Evolutionary conservation across 176 grass and related monocot genomes (phyloP).

Genomic region (Aegilops umbellulata): DNA sequence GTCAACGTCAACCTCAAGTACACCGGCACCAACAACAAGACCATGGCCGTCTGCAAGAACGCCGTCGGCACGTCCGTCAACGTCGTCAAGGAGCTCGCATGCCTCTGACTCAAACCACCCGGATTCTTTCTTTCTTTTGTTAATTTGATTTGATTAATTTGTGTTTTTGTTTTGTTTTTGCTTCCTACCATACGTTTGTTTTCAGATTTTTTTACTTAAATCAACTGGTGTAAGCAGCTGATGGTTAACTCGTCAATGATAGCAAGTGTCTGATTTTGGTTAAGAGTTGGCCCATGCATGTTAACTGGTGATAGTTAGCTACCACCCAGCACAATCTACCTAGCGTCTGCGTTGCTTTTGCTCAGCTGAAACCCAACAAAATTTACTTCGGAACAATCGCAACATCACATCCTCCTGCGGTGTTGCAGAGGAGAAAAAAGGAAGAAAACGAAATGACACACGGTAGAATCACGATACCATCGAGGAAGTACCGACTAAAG

Average conservation of each 20-base stretch:
- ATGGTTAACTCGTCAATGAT: neutral
- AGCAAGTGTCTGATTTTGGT: neutral
- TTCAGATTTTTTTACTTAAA: too few species aligned
- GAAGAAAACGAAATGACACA: too few species aligned
- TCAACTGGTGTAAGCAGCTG: neutral
- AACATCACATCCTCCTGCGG: neutral
- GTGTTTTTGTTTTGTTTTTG: too few species aligned
- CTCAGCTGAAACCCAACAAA: too few species aligned
- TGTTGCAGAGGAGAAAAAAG: neutral
- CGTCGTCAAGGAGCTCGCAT: constrained; percentile 34
- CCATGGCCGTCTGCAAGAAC: constrained; percentile 48
- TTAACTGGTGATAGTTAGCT: neutral
- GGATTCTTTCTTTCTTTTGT: too few species aligned
- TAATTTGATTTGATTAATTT: too few species aligned
- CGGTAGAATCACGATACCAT: neutral
- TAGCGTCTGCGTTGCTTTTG: neutral
- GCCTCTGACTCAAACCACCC: neutral
- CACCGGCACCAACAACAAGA: neutral
- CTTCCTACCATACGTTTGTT: too few species aligned
- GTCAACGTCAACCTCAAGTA: constrained; percentile 57
- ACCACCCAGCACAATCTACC: neutral
- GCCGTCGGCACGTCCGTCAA: constrained; percentile 19
- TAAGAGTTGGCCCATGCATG: neutral
- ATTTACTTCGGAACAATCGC: too few species aligned
- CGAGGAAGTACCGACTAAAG: neutral